Base-by-base conservation (phyloP, 1,284 basidiomycete genomes). In the Fistulinella cinereoalba region DNA sequence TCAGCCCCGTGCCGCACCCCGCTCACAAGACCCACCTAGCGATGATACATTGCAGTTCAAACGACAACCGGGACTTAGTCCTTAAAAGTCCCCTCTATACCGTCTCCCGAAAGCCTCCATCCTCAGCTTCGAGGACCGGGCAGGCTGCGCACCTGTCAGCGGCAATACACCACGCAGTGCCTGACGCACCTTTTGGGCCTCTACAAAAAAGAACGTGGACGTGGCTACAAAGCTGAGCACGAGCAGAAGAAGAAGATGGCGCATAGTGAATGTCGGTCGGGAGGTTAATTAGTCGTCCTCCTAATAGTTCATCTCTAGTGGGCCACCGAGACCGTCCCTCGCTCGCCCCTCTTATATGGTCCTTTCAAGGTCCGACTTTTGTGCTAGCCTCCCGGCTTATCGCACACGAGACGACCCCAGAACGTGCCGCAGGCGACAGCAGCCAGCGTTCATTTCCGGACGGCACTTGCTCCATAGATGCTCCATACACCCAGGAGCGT, bases 171-270 rank as follows among this genome's bases (percentile, higher is more conserved):
- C 29, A 1, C 18, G 45, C 41, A 13, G 10, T 41, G 49, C 44
- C 43, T 31, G 27, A 51, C 60, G 15, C 33, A 60, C 58, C 62
- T 49, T 54, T 57, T 46, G 56, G 45, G 55, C 58, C 49, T 60
- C 58, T 54, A 62, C 62, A 15, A 54, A 60, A 65, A 60, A 65
- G 58, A 60, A 60, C 31, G 58, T 65, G 50, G 58, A 60, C 34
- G 39, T 43, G 7, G 58, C 62, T 51, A 65, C 46, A 50, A 60
- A 60, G 36, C 62, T 63, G 1, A 61, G 62, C 36, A 65, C 62
- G 41, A 65, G 50, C 38, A 63, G 12, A 23, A 61, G 60, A 36
- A 61, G 58, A 50, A 65, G 54, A 56, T 54, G 63, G 31, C 58
- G 58, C 58, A 61, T 60, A 46, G 15, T n/a, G 29, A 32, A n/a